Conservation (phyloP, 2,329 filamentous ascomycete genomes). For the Colletotrichum liriopes region DNA sequence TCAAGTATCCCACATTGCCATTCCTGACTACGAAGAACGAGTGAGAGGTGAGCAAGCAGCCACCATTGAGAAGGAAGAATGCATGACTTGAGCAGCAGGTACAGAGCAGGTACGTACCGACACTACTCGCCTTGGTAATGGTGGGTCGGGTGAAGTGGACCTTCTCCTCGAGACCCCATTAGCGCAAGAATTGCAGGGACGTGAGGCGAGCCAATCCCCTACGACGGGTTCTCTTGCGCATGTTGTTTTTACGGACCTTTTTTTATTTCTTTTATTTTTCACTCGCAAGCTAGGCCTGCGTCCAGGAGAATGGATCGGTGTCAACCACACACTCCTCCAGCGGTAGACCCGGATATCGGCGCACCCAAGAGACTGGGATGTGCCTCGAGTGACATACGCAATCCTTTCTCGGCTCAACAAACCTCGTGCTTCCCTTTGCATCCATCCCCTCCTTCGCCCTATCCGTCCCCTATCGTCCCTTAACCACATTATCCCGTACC, state of each 20-base stretch:
- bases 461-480: constrained; percentile 16
- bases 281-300: background rate
- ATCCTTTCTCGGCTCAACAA: constrained; percentile 39
- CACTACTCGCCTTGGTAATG: background rate
- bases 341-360: constrained; percentile 31
- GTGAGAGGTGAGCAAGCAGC: background rate
- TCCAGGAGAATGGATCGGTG: background rate
- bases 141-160: constrained; percentile 30
- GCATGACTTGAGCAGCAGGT: constrained; percentile 30
- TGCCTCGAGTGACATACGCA: constrained; percentile 42
- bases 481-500: constrained; percentile 5
- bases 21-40: background rate
- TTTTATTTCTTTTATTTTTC: background rate
- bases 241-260: constrained; percentile 12
- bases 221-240: constrained; percentile 21
- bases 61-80: constrained; percentile 9
- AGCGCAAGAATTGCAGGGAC: constrained; percentile 37
- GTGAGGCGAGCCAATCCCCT: constrained; percentile 37
- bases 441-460: constrained; percentile 4
- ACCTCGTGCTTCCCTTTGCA: constrained; percentile 13
- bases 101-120: constrained; percentile 14
- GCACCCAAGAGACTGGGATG: constrained; percentile 33
- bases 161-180: constrained; percentile 22
- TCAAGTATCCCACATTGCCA: background rate
- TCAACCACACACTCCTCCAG: constrained; percentile 10